A percentile compares a stretch with the other conserved stretches of the same genome.
These are phyloP conservation scores for Mycothermus thermophilus DNA, from an alignment of 495 filamentous ascomycete species.

Conservation along the genomic window DNA sequence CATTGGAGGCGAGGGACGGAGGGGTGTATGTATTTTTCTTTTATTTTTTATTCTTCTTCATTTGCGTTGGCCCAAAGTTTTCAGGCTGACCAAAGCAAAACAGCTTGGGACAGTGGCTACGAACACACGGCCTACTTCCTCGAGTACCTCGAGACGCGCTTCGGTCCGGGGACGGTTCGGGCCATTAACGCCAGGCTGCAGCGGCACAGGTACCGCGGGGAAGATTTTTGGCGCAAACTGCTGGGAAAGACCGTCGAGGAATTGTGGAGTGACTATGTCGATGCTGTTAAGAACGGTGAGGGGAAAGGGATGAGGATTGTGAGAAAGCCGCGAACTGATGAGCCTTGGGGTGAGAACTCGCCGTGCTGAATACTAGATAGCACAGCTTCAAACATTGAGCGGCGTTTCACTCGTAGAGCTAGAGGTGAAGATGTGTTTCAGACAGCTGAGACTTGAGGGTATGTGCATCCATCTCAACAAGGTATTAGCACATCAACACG, in stretches of 20 bases:
- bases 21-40: conserved; percentile 7
- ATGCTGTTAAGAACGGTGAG: too few species aligned
- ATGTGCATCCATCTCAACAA: too few species aligned
- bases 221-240: conserved; percentile 56
- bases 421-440: too few species aligned
- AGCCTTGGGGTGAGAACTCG: not conserved
- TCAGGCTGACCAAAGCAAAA: too few species aligned
- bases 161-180: conserved; percentile 58
- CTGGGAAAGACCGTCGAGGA: conserved; percentile 50
- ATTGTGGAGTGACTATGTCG: conserved; percentile 59
- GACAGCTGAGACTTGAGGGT: too few species aligned
- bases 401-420: too few species aligned
- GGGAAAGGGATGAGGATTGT: conserved; percentile 11
- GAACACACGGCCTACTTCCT: conserved; percentile 87
- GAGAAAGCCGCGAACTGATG: not conserved
- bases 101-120: conserved; percentile 80
- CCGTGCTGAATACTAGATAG: conserved; percentile 1
- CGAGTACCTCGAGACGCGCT: conserved; percentile 52
- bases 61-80: not conserved
- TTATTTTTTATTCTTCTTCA: not conserved
- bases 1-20: conserved; percentile 57
- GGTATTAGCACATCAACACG: too few species aligned
- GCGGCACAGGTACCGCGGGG: conserved; percentile 40
- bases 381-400: too few species aligned
- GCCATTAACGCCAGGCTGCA: conserved; percentile 59